Evolutionary conservation across 2,329 filamentous ascomycete genomes (phyloP), one percentile per base, ranked within the genome.

Genomic region (Gaeumannomyces sp.): DNA sequence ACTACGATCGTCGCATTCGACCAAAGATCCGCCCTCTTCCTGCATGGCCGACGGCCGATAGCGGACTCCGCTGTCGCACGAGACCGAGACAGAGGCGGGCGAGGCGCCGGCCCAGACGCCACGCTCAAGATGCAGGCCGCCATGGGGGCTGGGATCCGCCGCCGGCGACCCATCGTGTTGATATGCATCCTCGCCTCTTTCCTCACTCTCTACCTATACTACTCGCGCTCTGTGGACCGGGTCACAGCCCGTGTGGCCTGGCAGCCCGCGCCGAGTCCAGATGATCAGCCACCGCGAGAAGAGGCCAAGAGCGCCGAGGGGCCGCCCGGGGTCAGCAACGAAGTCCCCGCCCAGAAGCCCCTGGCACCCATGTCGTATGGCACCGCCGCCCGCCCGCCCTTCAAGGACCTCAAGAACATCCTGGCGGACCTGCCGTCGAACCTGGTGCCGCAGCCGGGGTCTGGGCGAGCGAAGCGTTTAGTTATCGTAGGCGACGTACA

Each of bases 401-500:
- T 81, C 68, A 70, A 71, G 63, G 70, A 70, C 64, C 68, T 75
- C 10, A 66, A 63, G 19, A 67, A 65, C 50, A 31, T 73, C 22
- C 64, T 78, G 4, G 68, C 65, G n/a, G 71, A 73, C 57, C 72
- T 77, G 56, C 72, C 76, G 0, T 65, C 70, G 2, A 67, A 73
- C 59, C 66, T 72, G 59, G 63, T 74, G 13, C 71, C 73, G 27
- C 66, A 64, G 53, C 66, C 77, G 25, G 72, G 75, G 3, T 19
- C 38, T 25, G n/a, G 64, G 3, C n/a, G 65, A 4, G 60, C 70
- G 31, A 85, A 83, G 64, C 81, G 93, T 25, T 79, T 99, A 29
- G 80, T 98, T 45, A 81, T 98, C 67, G 81, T 98, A 45, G 94
- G 95, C 64, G 95, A 99, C 77, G 92, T 98, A 19, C 94, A 98